These are phyloP conservation scores for Cylindrotheca fusiformis DNA, from an alignment of 108 stramenopile species.

Conservation along the genomic window DNA sequence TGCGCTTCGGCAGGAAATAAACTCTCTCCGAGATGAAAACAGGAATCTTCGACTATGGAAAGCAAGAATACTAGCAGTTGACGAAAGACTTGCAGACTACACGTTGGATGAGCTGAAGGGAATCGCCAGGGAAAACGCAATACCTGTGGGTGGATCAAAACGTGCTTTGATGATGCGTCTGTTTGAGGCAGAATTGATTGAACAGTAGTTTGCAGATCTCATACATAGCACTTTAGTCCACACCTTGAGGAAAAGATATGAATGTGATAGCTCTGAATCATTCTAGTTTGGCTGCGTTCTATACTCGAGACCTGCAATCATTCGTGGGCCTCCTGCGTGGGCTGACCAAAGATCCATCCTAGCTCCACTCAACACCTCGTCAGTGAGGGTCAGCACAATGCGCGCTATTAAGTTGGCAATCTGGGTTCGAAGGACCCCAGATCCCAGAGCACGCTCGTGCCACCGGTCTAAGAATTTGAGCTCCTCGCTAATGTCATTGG, in stretches of 20 bases:
- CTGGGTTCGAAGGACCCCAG: constrained; percentile 76
- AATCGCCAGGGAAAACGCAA: too few relatives aligned
- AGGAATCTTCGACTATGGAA: too few relatives aligned
- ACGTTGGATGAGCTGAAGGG: too few relatives aligned
- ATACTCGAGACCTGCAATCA: constrained; percentile 82
- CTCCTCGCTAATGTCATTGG: constrained; percentile 65
- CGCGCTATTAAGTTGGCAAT: constrained; percentile 86
- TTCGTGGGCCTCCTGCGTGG: constrained; percentile 77
- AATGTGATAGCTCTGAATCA: background rate
- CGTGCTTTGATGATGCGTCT: background rate
- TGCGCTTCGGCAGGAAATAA: too few relatives aligned
- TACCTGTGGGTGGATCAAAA: too few relatives aligned
- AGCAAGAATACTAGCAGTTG: too few relatives aligned
- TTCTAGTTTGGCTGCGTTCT: constrained; percentile 25
- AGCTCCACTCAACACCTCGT: constrained; percentile 80
- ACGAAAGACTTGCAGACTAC: too few relatives aligned
- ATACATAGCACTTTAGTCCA: background rate
- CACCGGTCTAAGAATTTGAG: constrained; percentile 84
- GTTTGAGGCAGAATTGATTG: background rate
- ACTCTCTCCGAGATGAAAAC: too few relatives aligned
- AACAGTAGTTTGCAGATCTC: background rate
- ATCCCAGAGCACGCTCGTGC: constrained; percentile 80
- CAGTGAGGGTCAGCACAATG: constrained; percentile 76
- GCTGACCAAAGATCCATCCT: constrained; percentile 85
- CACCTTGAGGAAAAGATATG: background rate